Evolutionary conservation across 352 stramenopile species (phyloP), one percentile per base, ranked within the genome.

Genomic region (Pythium biforme): DNA sequence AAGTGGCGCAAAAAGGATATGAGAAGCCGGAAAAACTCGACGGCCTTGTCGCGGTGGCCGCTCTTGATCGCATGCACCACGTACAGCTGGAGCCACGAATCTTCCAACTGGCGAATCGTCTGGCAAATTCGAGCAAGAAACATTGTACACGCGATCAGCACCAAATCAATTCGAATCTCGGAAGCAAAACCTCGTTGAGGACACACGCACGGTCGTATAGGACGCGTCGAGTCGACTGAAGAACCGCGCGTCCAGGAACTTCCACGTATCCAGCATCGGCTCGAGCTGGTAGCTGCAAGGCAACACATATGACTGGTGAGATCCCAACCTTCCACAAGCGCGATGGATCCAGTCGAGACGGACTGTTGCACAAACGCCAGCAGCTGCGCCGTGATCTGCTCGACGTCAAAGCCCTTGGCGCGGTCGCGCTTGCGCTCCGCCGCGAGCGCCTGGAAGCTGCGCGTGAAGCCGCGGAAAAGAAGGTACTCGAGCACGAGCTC

Each of bases 401-500:
- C 85, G 27, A 88, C 83, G 56, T 94, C 85, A 61, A 94, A 91
- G 55, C 79, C 81, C 33, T 81, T 78, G 29, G 74, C 62, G 59
- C 76, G 82, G 66, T 92, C 83, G 60, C 80, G 79, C 70, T 89
- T 89, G 62, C 82, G 77, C 68, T 94, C 85, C 29, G 73, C 69
- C 31, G 58, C 77, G 55, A 94, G 90, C 48, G 77, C 75, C 70
- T 92, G 85, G 59, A 94, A 94, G 54, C 79, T 94, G 76, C 91
- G 91, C 26, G 85, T 91, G 66, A 94, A 94, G 34, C 85, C 85
- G 6, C 85, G 74, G 72, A 94, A 94, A 58, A 94, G 80, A 50
- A 94, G 67, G 64, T 94, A 94, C 72, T 94, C 85, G 76, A 94
- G 88, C 60, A 94, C 72, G 31, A 94, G 75, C 71, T 94, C 85